Evolutionary conservation across 495 filamentous ascomycete genomes (phyloP).

Genomic region (Aspergillus kassunensis): DNA sequence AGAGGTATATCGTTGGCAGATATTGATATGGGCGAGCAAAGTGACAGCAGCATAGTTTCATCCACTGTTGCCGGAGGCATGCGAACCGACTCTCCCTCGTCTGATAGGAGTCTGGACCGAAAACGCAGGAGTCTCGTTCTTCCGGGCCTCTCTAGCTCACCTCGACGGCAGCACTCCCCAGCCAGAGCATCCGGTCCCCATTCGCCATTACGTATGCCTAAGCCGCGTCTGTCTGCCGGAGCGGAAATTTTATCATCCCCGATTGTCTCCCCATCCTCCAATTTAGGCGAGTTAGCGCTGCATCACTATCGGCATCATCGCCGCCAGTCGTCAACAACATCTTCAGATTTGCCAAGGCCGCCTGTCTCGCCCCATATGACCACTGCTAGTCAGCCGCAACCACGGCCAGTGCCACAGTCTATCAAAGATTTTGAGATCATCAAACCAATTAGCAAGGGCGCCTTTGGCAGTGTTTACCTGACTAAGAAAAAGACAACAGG

Average conservation of each 20-base stretch:
- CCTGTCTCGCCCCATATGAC: conserved; percentile 79
- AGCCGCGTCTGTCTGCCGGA: conserved; percentile 72
- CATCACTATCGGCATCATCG: conserved; percentile 70
- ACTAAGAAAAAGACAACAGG: conserved; percentile 98
- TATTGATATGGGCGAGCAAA: conserved; percentile 71
- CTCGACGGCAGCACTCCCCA: conserved; percentile 82
- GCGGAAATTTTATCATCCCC: conserved; percentile 79
- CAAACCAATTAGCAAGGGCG: conserved; percentile 98
- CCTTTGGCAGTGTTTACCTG: conserved; percentile 95
- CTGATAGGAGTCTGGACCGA: conserved; percentile 77
- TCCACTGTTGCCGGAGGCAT: conserved; percentile 63
- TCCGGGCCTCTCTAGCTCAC: conserved; percentile 64
- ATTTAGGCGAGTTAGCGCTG: conserved; percentile 67
- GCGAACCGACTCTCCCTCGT: conserved; percentile 85
- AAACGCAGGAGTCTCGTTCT: conserved; percentile 81
- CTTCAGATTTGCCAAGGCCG: conserved; percentile 63
- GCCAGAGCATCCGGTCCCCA: conserved; percentile 69
- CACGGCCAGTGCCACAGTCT: conserved; percentile 82
- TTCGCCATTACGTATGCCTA: conserved; percentile 82
- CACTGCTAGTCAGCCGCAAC: conserved; percentile 64
- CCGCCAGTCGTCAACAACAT: conserved; percentile 84
- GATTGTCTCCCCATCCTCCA: conserved; percentile 80
- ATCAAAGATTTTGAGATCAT: conserved; percentile 99
- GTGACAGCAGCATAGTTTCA: conserved; percentile 87
- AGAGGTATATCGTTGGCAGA: conserved; percentile 70